A percentile compares a stretch with the other conserved stretches of the same genome.
Evolutionary conservation across 2,329 filamentous ascomycete genomes (phyloP).

Genomic region (Pseudogymnoascus destructans): DNA sequence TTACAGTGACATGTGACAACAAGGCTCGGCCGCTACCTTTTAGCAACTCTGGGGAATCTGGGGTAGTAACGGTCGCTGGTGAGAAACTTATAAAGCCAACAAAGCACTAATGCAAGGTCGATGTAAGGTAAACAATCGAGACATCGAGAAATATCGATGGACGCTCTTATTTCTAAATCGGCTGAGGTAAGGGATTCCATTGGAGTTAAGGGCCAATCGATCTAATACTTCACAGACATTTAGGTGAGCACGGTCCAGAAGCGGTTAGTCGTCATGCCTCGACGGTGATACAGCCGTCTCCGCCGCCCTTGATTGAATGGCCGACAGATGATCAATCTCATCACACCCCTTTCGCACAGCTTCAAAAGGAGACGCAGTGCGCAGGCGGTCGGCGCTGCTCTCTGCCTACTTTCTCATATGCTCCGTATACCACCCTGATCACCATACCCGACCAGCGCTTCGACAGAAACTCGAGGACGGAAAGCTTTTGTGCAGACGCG

Average conservation of each 20-base stretch:
- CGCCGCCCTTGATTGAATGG: neutral
- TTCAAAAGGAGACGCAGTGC: constrained; percentile 4
- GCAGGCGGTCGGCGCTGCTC: constrained; percentile 2
- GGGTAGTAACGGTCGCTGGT: neutral
- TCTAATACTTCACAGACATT: neutral
- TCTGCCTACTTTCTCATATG: neutral
- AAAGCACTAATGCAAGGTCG: neutral
- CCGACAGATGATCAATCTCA: neutral
- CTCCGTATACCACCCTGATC: neutral
- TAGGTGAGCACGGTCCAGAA: neutral
- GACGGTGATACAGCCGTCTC: neutral
- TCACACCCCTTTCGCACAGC: neutral
- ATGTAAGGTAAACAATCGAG: neutral
- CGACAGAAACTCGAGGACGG: constrained; percentile 1
- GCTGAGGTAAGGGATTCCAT: neutral
- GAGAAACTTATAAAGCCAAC: neutral
- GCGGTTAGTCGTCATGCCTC: neutral
- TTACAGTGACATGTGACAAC: constrained; percentile 7
- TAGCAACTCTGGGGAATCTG: constrained; percentile 2
- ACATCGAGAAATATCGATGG: neutral
- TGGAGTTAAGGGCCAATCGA: neutral
- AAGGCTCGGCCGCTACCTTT: constrained; percentile 1
- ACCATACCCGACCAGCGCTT: constrained; percentile 8
- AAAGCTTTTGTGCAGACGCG: neutral
- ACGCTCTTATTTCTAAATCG: neutral